Conservation (phyloP, 371 early-diverging fungal species). For the Apophysomyces elegans region DNA sequence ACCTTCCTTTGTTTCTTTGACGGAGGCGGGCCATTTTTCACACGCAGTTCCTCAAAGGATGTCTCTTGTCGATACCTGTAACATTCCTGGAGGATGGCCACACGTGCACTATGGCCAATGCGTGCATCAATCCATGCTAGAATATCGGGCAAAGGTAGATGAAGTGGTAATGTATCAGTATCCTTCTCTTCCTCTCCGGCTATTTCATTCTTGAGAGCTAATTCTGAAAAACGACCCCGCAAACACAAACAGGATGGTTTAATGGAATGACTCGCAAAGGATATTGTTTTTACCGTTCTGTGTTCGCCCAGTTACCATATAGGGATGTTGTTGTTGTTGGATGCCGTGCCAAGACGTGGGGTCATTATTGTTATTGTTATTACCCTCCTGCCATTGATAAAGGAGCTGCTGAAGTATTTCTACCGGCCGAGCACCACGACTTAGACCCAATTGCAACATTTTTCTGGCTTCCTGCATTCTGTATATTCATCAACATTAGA, state of each 20-base stretch:
- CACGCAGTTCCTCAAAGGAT: constrained; percentile 38
- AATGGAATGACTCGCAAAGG: no score
- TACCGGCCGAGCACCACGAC: constrained; percentile 27
- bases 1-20: not conserved
- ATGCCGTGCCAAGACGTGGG: no score
- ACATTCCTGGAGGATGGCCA: constrained; percentile 23
- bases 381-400: constrained; percentile 1
- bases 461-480: constrained; percentile 24
- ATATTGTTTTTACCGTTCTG: no score
- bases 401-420: constrained; percentile 17
- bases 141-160: constrained; percentile 6
- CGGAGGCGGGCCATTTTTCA: not conserved
- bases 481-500: not conserved
- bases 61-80: constrained; percentile 10
- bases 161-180: not conserved
- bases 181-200: not conserved
- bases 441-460: constrained; percentile 25
- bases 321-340: no score
- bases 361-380: no score
- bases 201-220: not conserved
- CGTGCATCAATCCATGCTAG: constrained; percentile 21
- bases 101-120: constrained; percentile 19
- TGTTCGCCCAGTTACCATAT: no score
- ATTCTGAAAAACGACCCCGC: not conserved
- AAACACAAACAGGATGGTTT: no score